Evolutionary conservation across 2,329 filamentous ascomycete genomes (phyloP).

Genomic region (Fusarium zealandicum): DNA sequence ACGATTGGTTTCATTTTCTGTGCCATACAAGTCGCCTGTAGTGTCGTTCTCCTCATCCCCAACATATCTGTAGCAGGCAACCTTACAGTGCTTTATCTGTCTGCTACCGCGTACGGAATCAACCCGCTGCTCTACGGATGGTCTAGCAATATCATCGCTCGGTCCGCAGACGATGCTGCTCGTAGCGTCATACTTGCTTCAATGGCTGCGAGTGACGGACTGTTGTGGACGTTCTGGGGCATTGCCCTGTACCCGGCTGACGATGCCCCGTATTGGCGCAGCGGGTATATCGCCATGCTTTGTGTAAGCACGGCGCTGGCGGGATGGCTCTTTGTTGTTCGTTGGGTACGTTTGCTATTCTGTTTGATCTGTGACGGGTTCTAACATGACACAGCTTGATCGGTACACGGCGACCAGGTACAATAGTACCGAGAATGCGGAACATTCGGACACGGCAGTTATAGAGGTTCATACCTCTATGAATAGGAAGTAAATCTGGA

Average conservation of each 20-base stretch:
- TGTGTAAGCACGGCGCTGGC: slow-evolving; percentile 14
- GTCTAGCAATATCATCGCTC: slow-evolving; percentile 35
- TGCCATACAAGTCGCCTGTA: slow-evolving; percentile 25
- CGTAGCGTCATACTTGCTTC: slow-evolving; percentile 50
- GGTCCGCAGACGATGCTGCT: slow-evolving; percentile 48
- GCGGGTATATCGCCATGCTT: slow-evolving; percentile 40
- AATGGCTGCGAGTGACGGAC: slow-evolving; percentile 50
- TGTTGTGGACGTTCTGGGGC: slow-evolving; percentile 56
- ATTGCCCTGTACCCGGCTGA: slow-evolving; percentile 52
- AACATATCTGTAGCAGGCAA: slow-evolving; percentile 31
- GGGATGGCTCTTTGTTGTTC: slow-evolving; percentile 27
- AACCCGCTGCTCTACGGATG: slow-evolving; percentile 39
- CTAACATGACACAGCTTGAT: slow-evolving; percentile 10
- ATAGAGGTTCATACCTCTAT: not conserved
- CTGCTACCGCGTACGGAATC: slow-evolving; percentile 36
- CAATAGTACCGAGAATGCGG: not conserved
- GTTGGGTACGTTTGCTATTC: slow-evolving; percentile 5
- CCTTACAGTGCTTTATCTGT: slow-evolving; percentile 31
- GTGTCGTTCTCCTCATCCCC: slow-evolving; percentile 28
- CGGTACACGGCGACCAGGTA: slow-evolving; percentile 17
- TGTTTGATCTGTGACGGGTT: fast-evolving
- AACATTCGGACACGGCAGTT: not conserved
- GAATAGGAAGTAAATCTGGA: not conserved
- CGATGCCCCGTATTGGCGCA: slow-evolving; percentile 52
- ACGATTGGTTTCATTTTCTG: slow-evolving; percentile 22